These are phyloP conservation scores for Rutstroemia sp. DNA, from an alignment of 2,329 filamentous ascomycete genomes.

Conservation along the genomic window DNA sequence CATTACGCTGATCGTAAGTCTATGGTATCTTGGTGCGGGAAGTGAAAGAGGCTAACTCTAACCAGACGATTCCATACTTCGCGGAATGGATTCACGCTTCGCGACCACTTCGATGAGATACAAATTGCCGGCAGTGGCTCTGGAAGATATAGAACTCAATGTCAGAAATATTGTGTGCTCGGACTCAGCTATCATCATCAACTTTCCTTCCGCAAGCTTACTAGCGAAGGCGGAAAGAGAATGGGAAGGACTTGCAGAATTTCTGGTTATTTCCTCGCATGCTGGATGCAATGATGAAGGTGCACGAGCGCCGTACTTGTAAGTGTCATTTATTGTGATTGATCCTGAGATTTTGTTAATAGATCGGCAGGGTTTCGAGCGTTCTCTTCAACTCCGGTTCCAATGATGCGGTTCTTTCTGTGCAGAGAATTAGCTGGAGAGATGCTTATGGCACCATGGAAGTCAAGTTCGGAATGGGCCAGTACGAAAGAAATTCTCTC, in stretches of 20 bases:
- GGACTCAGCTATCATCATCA: constrained; percentile 5
- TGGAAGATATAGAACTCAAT: constrained; percentile 16
- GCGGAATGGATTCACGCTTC: constrained; percentile 8
- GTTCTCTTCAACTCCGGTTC: neutral
- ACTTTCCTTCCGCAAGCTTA: neutral
- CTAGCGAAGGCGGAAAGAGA: neutral
- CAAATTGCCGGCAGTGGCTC: constrained; percentile 13
- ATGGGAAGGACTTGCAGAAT: neutral
- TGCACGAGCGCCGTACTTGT: constrained; percentile 6
- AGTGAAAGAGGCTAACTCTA: neutral
- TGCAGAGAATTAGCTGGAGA: constrained; percentile 8
- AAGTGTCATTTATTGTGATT: neutral
- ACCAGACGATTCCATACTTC: constrained; percentile 7
- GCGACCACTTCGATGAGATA: constrained; percentile 16
- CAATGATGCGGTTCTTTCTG: constrained; percentile 1
- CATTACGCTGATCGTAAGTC: constrained; percentile 16
- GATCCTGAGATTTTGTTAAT: neutral
- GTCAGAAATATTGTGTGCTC: constrained; percentile 11
- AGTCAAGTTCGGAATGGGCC: constrained; percentile 13
- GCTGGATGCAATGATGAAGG: neutral
- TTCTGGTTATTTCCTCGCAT: constrained; percentile 8
- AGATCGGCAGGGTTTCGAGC: neutral
- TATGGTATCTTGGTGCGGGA: neutral
- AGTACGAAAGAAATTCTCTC: constrained; percentile 7
- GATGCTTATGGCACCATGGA: constrained; percentile 15